Evolutionary conservation across 1,284 basidiomycete species (phyloP).

Genomic region (Trichosporon asahii): DNA sequence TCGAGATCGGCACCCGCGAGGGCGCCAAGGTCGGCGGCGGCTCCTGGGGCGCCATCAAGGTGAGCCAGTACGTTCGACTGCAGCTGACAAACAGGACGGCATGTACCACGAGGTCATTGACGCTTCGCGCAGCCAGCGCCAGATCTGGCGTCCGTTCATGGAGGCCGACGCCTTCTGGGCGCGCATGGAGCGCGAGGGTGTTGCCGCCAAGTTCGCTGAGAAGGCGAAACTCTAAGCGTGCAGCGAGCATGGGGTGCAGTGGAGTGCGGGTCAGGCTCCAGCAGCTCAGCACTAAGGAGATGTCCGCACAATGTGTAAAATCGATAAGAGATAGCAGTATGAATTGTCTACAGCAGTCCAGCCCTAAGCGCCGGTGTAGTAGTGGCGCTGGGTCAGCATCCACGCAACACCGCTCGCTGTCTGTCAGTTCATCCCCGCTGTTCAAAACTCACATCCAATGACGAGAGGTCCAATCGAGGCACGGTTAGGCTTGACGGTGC

Average conservation of each 20-base stretch:
- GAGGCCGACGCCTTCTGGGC: slow-evolving; percentile 37
- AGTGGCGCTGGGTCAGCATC: slow-evolving; percentile 35
- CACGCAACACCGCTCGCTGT: slow-evolving; percentile 34
- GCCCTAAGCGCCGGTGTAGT: slow-evolving; percentile 31
- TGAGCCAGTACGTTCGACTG: slow-evolving; percentile 28
- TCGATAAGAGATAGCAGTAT: neutral
- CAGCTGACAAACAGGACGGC: slow-evolving; percentile 47
- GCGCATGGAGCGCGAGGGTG: slow-evolving; percentile 25
- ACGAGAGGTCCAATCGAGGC: slow-evolving; percentile 74
- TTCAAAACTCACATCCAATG: slow-evolving; percentile 70
- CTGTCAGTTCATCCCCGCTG: neutral
- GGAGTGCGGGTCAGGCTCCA: too few relatives aligned
- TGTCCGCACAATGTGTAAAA: neutral
- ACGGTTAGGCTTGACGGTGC: slow-evolving; percentile 64
- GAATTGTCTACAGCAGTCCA: neutral
- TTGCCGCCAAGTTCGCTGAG: slow-evolving; percentile 15
- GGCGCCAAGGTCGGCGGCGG: slow-evolving; percentile 53
- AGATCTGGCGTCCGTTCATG: slow-evolving; percentile 22
- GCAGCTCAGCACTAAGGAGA: too few relatives aligned
- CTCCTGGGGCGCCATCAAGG: slow-evolving; percentile 57
- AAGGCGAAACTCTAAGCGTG: slow-evolving; percentile 33
- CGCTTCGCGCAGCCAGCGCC: slow-evolving; percentile 39
- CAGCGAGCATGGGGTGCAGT: too few relatives aligned
- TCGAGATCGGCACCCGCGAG: slow-evolving; percentile 50
- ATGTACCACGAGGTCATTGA: slow-evolving; percentile 53